Evolutionary conservation across 208 protist genomes (phyloP).

Genomic region (Lotmaria passim): DNA sequence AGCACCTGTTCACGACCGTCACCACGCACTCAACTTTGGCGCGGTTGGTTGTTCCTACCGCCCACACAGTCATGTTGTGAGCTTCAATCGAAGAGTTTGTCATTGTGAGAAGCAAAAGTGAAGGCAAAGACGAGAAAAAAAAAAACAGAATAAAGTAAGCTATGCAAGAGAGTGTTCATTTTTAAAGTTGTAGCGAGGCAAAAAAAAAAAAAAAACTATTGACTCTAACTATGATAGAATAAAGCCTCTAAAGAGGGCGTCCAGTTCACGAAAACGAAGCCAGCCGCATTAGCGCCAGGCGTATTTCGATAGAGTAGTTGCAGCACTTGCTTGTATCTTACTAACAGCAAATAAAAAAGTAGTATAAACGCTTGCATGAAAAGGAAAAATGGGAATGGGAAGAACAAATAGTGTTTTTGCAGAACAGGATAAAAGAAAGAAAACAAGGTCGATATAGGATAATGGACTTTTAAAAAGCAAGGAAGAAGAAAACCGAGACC

Average conservation of each 20-base stretch:
- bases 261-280: no score
- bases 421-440: neutral
- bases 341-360: neutral
- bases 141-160: no score
- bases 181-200: no score
- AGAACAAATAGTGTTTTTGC: neutral
- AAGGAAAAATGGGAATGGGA: neutral
- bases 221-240: no score
- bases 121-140: neutral
- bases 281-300: no score
- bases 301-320: no score
- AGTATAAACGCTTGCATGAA: neutral
- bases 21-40: conserved; percentile 70
- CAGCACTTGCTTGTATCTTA: neutral
- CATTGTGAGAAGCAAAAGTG: neutral
- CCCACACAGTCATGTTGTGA: conserved; percentile 45
- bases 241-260: no score
- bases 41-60: conserved; percentile 78
- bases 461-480: neutral
- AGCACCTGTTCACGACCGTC: conserved; percentile 54
- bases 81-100: neutral
- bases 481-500: conserved; percentile 5
- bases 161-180: no score
- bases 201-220: no score
- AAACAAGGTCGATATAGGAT: neutral